phyloP scores from a whole-genome alignment of 768 basidiomycete genomes.

The Dentipellis fragilis region DNA sequence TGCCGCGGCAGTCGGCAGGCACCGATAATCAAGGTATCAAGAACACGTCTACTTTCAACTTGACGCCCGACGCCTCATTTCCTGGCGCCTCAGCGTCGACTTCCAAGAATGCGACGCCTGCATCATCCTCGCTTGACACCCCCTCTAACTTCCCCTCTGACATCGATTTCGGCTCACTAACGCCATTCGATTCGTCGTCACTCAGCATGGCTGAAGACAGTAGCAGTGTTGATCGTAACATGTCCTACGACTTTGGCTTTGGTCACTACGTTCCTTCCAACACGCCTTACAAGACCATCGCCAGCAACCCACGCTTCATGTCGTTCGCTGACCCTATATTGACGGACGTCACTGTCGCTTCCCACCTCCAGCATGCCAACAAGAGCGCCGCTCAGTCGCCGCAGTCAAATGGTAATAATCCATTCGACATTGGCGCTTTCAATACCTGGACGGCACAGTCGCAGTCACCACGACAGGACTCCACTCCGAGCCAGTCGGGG shows the following conservation, averaged over 20 bases:
- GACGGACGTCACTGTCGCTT: slow-evolving; percentile 14
- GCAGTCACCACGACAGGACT: slow-evolving; percentile 19
- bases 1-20: slow-evolving; percentile 36
- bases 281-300: slow-evolving; percentile 66
- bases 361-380: slow-evolving; percentile 1
- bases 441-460: slow-evolving; percentile 16
- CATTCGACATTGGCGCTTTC: slow-evolving; percentile 37
- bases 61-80: slow-evolving; percentile 1
- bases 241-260: slow-evolving; percentile 26
- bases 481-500: slow-evolving; percentile 24
- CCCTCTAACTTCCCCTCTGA: slow-evolving; percentile 18
- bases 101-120: slow-evolving; percentile 14
- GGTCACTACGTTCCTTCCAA: slow-evolving; percentile 33
- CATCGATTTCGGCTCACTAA: slow-evolving; percentile 56
- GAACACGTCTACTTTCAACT: slow-evolving; percentile 6
- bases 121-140: slow-evolving; percentile 22
- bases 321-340: slow-evolving; percentile 48
- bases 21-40: slow-evolving; percentile 12
- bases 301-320: slow-evolving; percentile 77
- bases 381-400: slow-evolving; percentile 2
- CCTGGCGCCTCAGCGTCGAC: slow-evolving; percentile 11
- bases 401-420: slow-evolving; percentile 16
- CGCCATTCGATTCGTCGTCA: slow-evolving; percentile 60
- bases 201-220: slow-evolving; percentile 55
- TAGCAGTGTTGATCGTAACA: slow-evolving; percentile 17